phyloP scores from a whole-genome alignment of 495 filamentous ascomycete genomes.

The Aspergillus asperescens region DNA sequence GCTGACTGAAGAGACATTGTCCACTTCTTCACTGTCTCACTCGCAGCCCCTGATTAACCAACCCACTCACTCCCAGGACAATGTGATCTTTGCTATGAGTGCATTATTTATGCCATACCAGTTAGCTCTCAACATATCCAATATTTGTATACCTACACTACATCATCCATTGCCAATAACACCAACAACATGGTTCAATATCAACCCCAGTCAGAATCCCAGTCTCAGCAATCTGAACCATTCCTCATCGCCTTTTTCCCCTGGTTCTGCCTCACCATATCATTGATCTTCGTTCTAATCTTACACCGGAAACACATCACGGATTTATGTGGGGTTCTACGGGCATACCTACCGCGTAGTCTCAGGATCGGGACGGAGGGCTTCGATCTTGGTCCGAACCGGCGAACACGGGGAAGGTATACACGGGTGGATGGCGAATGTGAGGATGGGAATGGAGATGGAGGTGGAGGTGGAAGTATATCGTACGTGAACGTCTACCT shows the following conservation, averaged over 20 bases:
- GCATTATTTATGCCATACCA: too few species aligned
- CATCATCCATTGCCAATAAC: too few species aligned
- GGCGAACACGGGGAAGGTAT: not conserved
- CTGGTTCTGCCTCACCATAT: slow-evolving; percentile 14
- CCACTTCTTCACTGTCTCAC: too few species aligned
- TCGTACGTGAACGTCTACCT: too few species aligned
- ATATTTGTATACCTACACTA: too few species aligned
- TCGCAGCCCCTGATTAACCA: too few species aligned
- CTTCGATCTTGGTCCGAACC: not conserved
- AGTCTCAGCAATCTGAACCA: not conserved
- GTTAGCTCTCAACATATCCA: too few species aligned
- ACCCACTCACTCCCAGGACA: too few species aligned
- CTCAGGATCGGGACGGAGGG: too few species aligned
- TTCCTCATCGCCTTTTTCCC: slow-evolving; percentile 15
- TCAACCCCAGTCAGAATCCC: not conserved
- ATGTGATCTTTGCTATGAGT: too few species aligned
- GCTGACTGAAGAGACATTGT: too few species aligned
- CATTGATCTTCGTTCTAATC: slow-evolving; percentile 15
- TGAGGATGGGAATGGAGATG: not conserved
- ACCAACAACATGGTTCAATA: not conserved
- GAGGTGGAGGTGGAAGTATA: not conserved
- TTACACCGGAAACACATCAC: slow-evolving; percentile 7
- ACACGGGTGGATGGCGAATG: not conserved
- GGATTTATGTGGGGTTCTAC: too few species aligned
- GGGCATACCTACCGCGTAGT: not conserved